These are phyloP conservation scores for Blastobotrys parvus DNA, from an alignment of 805 yeast species.

Conservation along the genomic window DNA sequence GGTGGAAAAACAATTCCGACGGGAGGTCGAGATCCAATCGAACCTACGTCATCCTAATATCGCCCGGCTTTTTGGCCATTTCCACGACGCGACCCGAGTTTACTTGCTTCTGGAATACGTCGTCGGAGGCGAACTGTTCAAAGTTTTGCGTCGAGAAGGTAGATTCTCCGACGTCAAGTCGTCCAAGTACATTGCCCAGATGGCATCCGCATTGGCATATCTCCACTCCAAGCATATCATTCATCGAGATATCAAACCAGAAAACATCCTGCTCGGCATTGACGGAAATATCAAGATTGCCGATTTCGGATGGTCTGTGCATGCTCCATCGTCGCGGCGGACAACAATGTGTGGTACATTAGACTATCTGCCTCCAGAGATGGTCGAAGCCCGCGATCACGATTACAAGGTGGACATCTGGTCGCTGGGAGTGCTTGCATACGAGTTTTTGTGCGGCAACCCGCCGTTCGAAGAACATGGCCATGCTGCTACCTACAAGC, in stretches of 20 bases:
- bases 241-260: constrained; percentile 93
- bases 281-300: constrained; percentile 75
- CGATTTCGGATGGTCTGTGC: constrained; percentile 96
- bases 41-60: constrained; percentile 67
- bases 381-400: constrained; percentile 77
- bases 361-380: constrained; percentile 92
- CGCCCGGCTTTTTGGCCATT: constrained; percentile 75
- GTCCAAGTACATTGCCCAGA: constrained; percentile 62
- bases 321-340: constrained; percentile 50
- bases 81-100: constrained; percentile 71
- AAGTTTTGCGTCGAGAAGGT: constrained; percentile 53
- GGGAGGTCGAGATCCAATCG: constrained; percentile 89
- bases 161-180: constrained; percentile 69
- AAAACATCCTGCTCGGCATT: constrained; percentile 71
- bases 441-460: constrained; percentile 76
- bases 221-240: constrained; percentile 74
- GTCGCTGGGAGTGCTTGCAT: constrained; percentile 84
- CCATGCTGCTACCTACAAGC: constrained; percentile 60
- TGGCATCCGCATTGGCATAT: constrained; percentile 69
- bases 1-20: constrained; percentile 74
- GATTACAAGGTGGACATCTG: constrained; percentile 78
- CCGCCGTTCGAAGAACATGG: constrained; percentile 92
- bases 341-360: constrained; percentile 90
- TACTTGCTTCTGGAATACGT: constrained; percentile 81
- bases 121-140: constrained; percentile 79